Percentiles rank a stretch among this genome's conserved stretches.
These are phyloP conservation scores for Pichia sp. DNA, from an alignment of 1,139 yeast species.

Conservation along the genomic window DNA sequence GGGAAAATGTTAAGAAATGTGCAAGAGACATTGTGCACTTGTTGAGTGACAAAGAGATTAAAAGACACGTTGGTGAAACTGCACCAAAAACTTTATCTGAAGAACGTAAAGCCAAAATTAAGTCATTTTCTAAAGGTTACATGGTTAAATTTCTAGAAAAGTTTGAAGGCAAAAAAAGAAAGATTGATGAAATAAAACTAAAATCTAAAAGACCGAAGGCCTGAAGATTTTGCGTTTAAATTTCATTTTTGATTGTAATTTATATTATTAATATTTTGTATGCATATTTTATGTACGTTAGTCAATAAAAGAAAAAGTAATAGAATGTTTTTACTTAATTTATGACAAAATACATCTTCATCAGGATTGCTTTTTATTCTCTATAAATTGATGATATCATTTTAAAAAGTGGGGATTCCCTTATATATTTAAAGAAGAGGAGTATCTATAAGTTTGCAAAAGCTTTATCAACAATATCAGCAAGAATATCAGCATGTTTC, in stretches of 20 bases:
- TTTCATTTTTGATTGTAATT: neutral
- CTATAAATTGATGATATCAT: no score
- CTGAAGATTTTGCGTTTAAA: neutral
- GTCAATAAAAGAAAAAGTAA: no score
- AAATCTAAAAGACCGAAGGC: slow-evolving; percentile 11
- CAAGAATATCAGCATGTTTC: slow-evolving; percentile 59
- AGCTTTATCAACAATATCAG: slow-evolving; percentile 30
- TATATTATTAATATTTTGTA: neutral
- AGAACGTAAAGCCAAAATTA: slow-evolving; percentile 64
- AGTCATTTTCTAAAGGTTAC: slow-evolving; percentile 54
- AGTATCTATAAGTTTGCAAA: slow-evolving; percentile 13
- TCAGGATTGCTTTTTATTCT: no score
- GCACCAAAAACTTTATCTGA: slow-evolving; percentile 56
- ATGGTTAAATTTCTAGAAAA: slow-evolving; percentile 70
- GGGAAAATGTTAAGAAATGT: slow-evolving; percentile 68
- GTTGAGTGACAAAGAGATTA: slow-evolving; percentile 59
- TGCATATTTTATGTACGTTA: no score
- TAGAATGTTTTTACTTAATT: no score
- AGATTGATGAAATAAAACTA: neutral
- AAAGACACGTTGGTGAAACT: slow-evolving; percentile 29
- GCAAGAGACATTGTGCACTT: slow-evolving; percentile 69
- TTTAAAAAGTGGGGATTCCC: no score
- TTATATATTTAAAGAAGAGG: neutral
- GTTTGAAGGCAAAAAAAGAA: slow-evolving; percentile 34
- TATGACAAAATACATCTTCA: no score